Evolutionary conservation across 2,329 filamentous ascomycete species (phyloP).

Genomic region (Aureobasidium sp.): DNA sequence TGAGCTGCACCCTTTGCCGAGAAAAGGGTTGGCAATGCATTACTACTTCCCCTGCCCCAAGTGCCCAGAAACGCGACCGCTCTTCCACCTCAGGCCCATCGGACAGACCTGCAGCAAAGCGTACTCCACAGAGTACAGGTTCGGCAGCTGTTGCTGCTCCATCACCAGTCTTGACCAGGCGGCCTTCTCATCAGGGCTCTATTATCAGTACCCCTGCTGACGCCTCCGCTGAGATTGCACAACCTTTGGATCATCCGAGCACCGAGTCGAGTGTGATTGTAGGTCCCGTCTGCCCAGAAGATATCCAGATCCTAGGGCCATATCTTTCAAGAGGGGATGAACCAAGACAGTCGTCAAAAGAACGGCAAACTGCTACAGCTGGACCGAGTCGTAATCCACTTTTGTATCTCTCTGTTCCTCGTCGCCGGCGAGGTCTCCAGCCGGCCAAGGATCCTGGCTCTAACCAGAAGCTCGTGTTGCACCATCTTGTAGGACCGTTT

Average conservation of each 20-base stretch:
- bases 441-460: slow-evolving; percentile 8
- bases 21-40: slow-evolving; percentile 9
- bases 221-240: neutral
- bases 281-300: neutral
- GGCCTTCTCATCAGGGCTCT: neutral
- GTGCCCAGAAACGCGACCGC: neutral
- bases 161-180: neutral
- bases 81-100: neutral
- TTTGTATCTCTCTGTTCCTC: slow-evolving; percentile 6
- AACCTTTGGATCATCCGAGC: neutral
- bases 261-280: slow-evolving; percentile 5
- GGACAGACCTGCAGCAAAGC: neutral
- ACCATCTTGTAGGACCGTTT: slow-evolving; percentile 2
- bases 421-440: neutral
- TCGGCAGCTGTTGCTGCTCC: neutral
- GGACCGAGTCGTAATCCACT: neutral
- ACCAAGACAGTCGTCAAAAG: neutral
- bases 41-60: neutral
- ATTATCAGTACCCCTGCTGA: neutral
- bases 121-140: neutral
- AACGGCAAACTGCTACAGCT: neutral
- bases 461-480: neutral
- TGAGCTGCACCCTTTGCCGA: slow-evolving; percentile 3
- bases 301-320: neutral
- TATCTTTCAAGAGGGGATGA: neutral